A percentile compares a stretch with the other conserved stretches of the same genome.
These are phyloP conservation scores for Earliella scabrosa DNA, from an alignment of 1,284 basidiomycete species.

Conservation along the genomic window DNA sequence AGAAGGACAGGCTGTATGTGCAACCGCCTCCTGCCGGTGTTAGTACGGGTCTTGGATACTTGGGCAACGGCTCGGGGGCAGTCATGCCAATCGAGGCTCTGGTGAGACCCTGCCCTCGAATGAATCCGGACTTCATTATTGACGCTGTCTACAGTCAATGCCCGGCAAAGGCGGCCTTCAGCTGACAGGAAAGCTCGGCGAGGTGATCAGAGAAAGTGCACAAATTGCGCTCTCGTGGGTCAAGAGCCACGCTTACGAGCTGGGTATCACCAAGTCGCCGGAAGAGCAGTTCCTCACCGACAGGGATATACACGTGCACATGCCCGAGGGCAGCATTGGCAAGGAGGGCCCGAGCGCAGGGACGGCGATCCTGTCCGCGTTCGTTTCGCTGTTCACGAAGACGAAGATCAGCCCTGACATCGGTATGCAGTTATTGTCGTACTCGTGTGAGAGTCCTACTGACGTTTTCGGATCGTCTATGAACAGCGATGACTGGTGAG, in stretches of 20 bases:
- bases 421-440: constrained; percentile 65
- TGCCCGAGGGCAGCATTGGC: constrained; percentile 96
- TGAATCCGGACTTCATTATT: no score
- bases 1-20: constrained; percentile 93
- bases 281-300: constrained; percentile 84
- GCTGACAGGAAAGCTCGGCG: constrained; percentile 95
- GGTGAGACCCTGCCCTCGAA: no score
- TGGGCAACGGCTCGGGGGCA: constrained; percentile 95
- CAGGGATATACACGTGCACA: constrained; percentile 90
- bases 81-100: constrained; percentile 98
- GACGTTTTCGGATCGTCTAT: background rate
- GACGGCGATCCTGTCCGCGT: constrained; percentile 89
- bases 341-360: constrained; percentile 98
- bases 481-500: constrained; percentile 94
- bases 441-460: no score
- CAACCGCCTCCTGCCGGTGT: constrained; percentile 88
- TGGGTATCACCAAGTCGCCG: constrained; percentile 80
- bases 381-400: constrained; percentile 90
- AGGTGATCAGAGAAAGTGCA: constrained; percentile 96
- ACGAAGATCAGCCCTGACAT: constrained; percentile 85
- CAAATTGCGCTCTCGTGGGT: constrained; percentile 95
- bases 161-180: constrained; percentile 90
- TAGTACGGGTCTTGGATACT: constrained; percentile 92
- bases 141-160: constrained; percentile 67
- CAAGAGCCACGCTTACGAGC: constrained; percentile 86